Conservation (phyloP, 768 basidiomycete species). For the Boletus barrowsii region DNA sequence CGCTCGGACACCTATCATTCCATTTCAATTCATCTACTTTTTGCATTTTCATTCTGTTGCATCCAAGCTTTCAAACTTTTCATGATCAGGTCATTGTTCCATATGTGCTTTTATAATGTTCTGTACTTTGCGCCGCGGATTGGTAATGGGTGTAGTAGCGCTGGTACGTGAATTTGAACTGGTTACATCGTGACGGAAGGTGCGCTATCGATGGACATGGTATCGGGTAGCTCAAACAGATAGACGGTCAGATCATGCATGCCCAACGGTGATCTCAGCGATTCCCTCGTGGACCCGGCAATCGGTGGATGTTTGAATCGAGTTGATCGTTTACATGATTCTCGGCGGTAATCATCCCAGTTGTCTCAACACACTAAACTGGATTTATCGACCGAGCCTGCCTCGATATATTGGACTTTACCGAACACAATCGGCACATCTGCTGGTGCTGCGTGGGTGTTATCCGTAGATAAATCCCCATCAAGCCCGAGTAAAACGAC, state of each 20-base stretch:
- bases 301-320: no score
- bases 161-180: conserved; percentile 31
- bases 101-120: conserved; percentile 35
- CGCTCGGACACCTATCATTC: conserved; percentile 15
- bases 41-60: conserved; percentile 25
- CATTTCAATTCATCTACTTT: conserved; percentile 24
- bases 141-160: conserved; percentile 30
- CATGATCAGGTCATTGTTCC: conserved; percentile 22
- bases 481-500: conserved; percentile 66
- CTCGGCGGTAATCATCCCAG: no score
- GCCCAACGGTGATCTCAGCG: no score
- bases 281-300: no score
- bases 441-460: no score
- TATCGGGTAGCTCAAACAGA: not conserved
- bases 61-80: conserved; percentile 17
- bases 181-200: not conserved
- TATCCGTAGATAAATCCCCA: not conserved
- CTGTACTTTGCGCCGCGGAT: conserved; percentile 25
- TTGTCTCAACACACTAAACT: no score
- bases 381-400: no score
- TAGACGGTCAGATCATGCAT: no score
- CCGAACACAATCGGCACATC: not conserved
- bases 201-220: not conserved
- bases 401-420: not conserved
- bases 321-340: no score